Conservation (phyloP, 202 grass and related monocot species). For the Setaria italica region DNA sequence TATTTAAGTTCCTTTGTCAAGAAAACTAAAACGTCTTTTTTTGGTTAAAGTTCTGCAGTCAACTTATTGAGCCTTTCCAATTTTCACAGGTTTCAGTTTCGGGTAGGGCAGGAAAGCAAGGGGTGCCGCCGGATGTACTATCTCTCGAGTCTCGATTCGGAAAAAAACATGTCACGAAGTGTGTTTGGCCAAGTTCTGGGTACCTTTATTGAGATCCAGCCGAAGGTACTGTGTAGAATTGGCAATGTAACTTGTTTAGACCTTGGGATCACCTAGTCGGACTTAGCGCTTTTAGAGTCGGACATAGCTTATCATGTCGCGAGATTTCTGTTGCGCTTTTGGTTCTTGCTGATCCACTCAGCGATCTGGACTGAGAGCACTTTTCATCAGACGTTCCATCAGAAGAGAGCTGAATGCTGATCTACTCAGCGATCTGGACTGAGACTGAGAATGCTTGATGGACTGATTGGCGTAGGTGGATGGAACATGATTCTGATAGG, state of each 20-base stretch:
- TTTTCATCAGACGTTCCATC: no score
- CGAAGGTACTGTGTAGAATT: not conserved
- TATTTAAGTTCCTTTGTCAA: not conserved
- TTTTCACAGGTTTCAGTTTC: slow-evolving; percentile 18
- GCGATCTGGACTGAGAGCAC: not conserved
- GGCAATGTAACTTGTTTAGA: not conserved
- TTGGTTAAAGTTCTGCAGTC: not conserved
- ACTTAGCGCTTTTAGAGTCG: not conserved
- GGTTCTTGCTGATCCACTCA: not conserved
- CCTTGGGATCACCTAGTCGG: not conserved
- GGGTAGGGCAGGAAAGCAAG: not conserved
- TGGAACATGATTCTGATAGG: not conserved
- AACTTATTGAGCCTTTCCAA: not conserved
- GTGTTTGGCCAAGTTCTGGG: not conserved
- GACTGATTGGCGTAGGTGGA: not conserved
- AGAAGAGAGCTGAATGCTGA: no score
- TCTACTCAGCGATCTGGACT: not conserved
- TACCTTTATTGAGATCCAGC: not conserved
- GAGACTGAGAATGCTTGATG: not conserved
- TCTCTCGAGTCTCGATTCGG: no score
- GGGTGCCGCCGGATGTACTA: not conserved
- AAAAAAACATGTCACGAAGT: not conserved
- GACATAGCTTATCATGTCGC: not conserved
- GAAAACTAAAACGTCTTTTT: not conserved
- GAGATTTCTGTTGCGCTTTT: not conserved